Percentiles rank a stretch among this genome's conserved stretches.
These are phyloP conservation scores for Calocybe gambosa DNA, from an alignment of 1,284 basidiomycete genomes.

Conservation along the genomic window DNA sequence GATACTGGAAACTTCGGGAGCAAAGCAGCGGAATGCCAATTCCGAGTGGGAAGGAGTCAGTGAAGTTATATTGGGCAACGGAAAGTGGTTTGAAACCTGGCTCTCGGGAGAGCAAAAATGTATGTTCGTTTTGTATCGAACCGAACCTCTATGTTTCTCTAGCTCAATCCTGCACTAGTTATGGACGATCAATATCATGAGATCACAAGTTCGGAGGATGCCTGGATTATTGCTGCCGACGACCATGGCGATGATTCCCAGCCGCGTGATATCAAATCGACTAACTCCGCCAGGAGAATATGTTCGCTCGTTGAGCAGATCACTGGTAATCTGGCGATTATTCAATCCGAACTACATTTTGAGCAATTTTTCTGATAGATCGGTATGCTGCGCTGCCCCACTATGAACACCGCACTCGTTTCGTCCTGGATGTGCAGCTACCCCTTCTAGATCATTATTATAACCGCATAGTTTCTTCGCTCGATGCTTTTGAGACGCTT, in stretches of 20 bases:
- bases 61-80: conserved; percentile 74
- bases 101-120: conserved; percentile 81
- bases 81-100: conserved; percentile 91
- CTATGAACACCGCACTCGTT: conserved; percentile 72
- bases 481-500: conserved; percentile 91
- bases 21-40: conserved; percentile 18
- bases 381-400: conserved; percentile 86
- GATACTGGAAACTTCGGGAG: conserved; percentile 45
- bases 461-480: conserved; percentile 70
- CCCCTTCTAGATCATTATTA: conserved; percentile 79
- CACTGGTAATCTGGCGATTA: conserved; percentile 49
- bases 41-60: conserved; percentile 70
- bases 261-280: conserved; percentile 52
- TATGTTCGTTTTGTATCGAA: conserved; percentile 32
- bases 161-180: conserved; percentile 36
- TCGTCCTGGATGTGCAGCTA: conserved; percentile 81
- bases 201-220: conserved; percentile 75
- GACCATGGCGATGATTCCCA: conserved; percentile 39
- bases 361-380: conserved; percentile 37
- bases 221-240: conserved; percentile 81
- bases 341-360: neutral
- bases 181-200: conserved; percentile 77
- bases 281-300: conserved; percentile 75
- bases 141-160: no score
- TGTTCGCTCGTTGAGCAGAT: conserved; percentile 85